Evolutionary conservation across 192 early-diverging fungal species (phyloP), one percentile per base, ranked within the genome.

Genomic region (Coemansia sp.): DNA sequence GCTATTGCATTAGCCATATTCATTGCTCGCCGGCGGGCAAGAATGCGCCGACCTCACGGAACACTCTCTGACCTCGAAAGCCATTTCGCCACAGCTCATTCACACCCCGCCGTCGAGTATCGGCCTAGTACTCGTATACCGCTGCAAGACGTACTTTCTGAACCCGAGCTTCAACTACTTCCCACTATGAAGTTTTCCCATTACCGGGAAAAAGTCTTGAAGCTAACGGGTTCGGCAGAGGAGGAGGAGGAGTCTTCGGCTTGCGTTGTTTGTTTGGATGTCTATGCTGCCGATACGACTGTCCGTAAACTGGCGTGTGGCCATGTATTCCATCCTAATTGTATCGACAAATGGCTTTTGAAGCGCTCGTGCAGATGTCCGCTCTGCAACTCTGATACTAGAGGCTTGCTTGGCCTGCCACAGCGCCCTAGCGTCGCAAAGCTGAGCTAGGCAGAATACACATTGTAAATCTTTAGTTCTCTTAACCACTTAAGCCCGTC

Each of bases 321-420:
- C 36, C 78, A 81, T 34, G 68, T 66, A 7, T 81, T 81, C 58
- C 74, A 81, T 31, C 38, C 70, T 1, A 55, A 55, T 4, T 81
- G 78, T 48, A 69, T 81, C 32, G 78, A 81, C 62, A 69, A 64
- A 11, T 81, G 78, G 78, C 64, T 81, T 21, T 60, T 81, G 31
- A 68, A 57, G 64, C 70, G 74, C 25, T 81, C 78, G n/a, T 73
- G 70, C 37, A 63, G 74, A 7, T 81, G 78, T 34, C 78, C 78
- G 8, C 71, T 81, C 9, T 81, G 78, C 45, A 81, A 81, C 37
- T 34, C 64, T 10, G 68, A 81, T 63, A 70, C 71, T 4, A 51
- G 69, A 6, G 61, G 64, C 9, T 45, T 55, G 12, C 53, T 64
- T 3, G 64, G 64, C 14, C 31, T 77, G 53, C 78, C 78, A 0